These are phyloP conservation scores for Xylaria scruposa DNA, from an alignment of 495 filamentous ascomycete genomes.

Conservation along the genomic window DNA sequence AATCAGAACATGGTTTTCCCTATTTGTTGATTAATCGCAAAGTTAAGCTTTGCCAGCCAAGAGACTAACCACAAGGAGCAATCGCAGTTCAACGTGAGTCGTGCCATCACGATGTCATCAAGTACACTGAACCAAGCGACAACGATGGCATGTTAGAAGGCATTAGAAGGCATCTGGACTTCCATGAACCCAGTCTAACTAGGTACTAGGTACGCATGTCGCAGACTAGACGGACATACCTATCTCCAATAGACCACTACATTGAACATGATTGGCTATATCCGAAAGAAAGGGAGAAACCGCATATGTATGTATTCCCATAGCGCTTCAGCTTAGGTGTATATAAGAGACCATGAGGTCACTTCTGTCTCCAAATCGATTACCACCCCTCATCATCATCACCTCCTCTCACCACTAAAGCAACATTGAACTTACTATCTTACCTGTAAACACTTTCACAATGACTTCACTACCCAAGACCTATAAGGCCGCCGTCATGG, in stretches of 20 bases:
- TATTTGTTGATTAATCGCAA: background rate
- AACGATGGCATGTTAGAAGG: background rate
- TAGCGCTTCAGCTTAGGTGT: background rate
- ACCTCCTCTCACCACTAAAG: background rate
- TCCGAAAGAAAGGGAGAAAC: background rate
- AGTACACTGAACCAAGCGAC: background rate
- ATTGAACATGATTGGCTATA: background rate
- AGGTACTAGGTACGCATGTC: background rate
- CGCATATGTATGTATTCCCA: slow-evolving; percentile 1
- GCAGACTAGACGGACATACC: background rate
- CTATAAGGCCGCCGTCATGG: slow-evolving; percentile 57
- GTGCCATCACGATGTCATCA: slow-evolving; percentile 5
- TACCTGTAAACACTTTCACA: background rate
- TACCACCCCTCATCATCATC: slow-evolving; percentile 2
- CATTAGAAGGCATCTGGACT: background rate
- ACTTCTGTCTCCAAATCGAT: background rate
- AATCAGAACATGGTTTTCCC: background rate
- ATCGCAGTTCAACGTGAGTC: background rate
- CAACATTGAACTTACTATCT: background rate
- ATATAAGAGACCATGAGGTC: slow-evolving; percentile 8
- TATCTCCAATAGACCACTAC: background rate
- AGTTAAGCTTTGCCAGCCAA: background rate
- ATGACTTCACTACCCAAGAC: slow-evolving; percentile 53
- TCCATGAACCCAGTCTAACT: background rate
- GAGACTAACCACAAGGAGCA: background rate